A percentile compares a stretch with the other conserved stretches of the same genome.
phyloP scores from a whole-genome alignment of 805 yeast genomes.

The Lipomyces lipofer region DNA sequence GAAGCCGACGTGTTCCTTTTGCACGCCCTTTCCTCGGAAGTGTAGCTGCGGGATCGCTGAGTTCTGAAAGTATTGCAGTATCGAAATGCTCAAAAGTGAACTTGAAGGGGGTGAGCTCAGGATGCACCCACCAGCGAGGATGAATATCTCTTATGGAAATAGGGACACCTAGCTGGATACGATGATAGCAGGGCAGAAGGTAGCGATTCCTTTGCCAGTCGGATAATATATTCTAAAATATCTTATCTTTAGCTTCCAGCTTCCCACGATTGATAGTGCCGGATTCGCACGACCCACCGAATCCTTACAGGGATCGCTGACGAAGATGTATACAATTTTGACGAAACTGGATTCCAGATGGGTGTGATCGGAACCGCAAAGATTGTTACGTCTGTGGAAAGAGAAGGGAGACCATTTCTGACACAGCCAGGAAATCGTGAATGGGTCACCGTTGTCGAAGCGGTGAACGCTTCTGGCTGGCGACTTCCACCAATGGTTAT shows the following conservation, averaged over 20 bases:
- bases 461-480: background rate
- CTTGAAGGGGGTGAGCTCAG: background rate
- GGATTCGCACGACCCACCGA: no score
- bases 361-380: constrained; percentile 4
- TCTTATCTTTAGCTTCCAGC: no score
- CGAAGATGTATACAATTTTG: constrained; percentile 4
- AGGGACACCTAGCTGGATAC: background rate
- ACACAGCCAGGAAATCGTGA: constrained; percentile 5
- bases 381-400: background rate
- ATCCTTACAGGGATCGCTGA: background rate
- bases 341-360: background rate
- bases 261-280: no score
- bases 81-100: background rate
- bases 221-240: no score
- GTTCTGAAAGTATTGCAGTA: background rate
- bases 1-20: background rate
- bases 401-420: background rate
- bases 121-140: background rate
- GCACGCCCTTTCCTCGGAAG: background rate
- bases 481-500: background rate
- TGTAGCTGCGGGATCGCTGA: constrained; percentile 1
- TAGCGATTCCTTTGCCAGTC: no score
- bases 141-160: background rate
- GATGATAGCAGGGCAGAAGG: background rate
- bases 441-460: constrained; percentile 11